These are phyloP conservation scores for Entoloma clypeatum DNA, from an alignment of 1,284 basidiomycete genomes.

Conservation along the genomic window DNA sequence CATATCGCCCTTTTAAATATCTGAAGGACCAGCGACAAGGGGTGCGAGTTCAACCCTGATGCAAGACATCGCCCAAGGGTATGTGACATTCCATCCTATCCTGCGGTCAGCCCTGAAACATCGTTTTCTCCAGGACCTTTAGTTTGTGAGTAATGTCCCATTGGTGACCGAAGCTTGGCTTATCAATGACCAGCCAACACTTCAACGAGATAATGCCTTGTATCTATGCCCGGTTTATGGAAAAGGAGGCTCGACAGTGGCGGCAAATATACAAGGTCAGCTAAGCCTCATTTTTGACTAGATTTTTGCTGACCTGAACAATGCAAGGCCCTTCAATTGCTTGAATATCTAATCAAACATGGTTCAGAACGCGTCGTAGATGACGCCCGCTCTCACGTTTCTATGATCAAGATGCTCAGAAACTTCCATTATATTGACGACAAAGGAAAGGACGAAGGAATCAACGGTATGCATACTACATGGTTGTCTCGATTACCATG, in stretches of 20 bases:
- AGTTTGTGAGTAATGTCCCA: conserved; percentile 70
- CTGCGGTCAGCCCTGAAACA: conserved; percentile 1
- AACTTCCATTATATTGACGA: conserved; percentile 99
- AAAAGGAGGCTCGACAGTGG: conserved; percentile 98
- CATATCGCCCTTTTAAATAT: neutral
- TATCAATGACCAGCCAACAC: conserved; percentile 63
- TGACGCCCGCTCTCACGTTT: conserved; percentile 91
- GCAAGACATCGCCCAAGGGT: conserved; percentile 98
- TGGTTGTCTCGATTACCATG: neutral
- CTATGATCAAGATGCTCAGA: conserved; percentile 95
- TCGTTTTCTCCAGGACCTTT: conserved; percentile 61
- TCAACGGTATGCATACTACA: conserved; percentile 69
- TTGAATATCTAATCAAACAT: conserved; percentile 96
- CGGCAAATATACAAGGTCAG: conserved; percentile 96
- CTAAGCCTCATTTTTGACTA: neutral
- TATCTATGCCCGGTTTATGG: conserved; percentile 94
- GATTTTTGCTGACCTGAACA: conserved; percentile 6
- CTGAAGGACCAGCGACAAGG: conserved; percentile 46
- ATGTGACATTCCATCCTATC: conserved; percentile 15
- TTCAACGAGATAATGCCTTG: conserved; percentile 99
- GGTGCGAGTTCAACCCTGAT: conserved; percentile 97
- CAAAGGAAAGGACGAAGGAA: conserved; percentile 98
- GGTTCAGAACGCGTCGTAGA: conserved; percentile 99
- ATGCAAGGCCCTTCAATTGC: conserved; percentile 79
- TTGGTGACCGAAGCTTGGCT: conserved; percentile 1